These are phyloP conservation scores for Fistulifera solaris DNA, from an alignment of 108 stramenopile genomes.

Conservation along the genomic window DNA sequence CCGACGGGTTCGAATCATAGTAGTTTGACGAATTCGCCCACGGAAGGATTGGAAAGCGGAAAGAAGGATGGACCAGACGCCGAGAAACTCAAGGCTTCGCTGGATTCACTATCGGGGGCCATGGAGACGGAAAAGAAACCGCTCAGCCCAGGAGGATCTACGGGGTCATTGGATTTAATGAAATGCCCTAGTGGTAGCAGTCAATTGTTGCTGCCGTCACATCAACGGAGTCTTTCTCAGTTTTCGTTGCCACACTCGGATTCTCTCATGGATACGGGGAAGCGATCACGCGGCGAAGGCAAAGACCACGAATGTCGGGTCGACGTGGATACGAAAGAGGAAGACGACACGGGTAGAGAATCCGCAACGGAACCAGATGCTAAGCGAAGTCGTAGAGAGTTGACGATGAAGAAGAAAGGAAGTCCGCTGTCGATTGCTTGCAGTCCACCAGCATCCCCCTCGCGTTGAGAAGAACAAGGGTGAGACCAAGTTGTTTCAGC, in stretches of 20 bases:
- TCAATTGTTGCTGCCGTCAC: conserved; percentile 26
- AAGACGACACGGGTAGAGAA: background rate
- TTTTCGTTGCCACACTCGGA: background rate
- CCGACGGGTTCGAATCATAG: conserved; percentile 28
- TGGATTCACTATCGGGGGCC: conserved; percentile 44
- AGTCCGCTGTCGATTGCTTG: conserved; percentile 42
- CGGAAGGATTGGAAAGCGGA: conserved; percentile 22
- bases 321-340: conserved; percentile 13
- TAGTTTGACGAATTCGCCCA: conserved; percentile 50
- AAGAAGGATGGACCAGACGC: conserved; percentile 7
- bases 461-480: conserved; percentile 3
- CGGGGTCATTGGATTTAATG: conserved; percentile 41
- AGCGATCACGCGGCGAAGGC: conserved; percentile 23
- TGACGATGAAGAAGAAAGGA: conserved; percentile 16
- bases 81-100: conserved; percentile 20
- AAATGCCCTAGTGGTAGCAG: conserved; percentile 48
- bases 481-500: conserved; percentile 7
- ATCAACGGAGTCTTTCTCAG: conserved; percentile 11
- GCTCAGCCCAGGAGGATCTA: conserved; percentile 16
- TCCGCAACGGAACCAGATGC: background rate
- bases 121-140: conserved; percentile 25
- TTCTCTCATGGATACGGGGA: background rate
- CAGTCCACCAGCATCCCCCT: conserved; percentile 27
- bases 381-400: background rate
- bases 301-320: conserved; percentile 12